A percentile compares a stretch with the other conserved stretches of the same genome.
Evolutionary conservation across 805 yeast species (phyloP).

Genomic region (Yarrowia sp.): DNA sequence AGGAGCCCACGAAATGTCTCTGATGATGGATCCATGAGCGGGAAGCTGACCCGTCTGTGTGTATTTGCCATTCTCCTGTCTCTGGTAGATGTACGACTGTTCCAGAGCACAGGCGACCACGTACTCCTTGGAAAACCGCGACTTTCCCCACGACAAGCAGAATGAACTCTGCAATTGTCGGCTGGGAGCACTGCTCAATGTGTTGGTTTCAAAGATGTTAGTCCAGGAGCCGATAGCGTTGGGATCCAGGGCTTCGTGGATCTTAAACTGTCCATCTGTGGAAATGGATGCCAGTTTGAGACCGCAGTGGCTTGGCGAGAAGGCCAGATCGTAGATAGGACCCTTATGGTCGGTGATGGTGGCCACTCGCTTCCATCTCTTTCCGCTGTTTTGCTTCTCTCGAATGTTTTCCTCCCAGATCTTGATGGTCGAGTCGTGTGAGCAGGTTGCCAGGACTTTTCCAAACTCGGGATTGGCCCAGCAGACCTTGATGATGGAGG

Average conservation of each 20-base stretch:
- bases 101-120: constrained; percentile 85
- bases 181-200: constrained; percentile 72
- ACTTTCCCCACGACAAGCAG: constrained; percentile 88
- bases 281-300: constrained; percentile 86
- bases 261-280: constrained; percentile 81
- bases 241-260: constrained; percentile 90
- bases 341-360: constrained; percentile 87
- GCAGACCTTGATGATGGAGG: constrained; percentile 77
- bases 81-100: constrained; percentile 78
- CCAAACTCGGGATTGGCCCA: constrained; percentile 98
- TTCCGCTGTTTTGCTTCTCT: constrained; percentile 76
- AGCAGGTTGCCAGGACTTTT: constrained; percentile 82
- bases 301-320: constrained; percentile 86
- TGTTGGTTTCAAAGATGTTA: constrained; percentile 69
- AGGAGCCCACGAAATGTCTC: constrained; percentile 96
- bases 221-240: constrained; percentile 87
- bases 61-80: constrained; percentile 57
- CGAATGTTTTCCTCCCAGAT: constrained; percentile 91
- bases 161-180: constrained; percentile 84
- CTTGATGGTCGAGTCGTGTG: constrained; percentile 87
- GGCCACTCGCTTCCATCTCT: constrained; percentile 78
- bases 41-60: constrained; percentile 65
- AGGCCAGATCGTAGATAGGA: constrained; percentile 86
- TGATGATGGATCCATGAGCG: constrained; percentile 84
- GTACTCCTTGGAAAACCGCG: constrained; percentile 80